phyloP scores from a whole-genome alignment of 177 flowering plant genomes.

The Vitis hybrid region DNA sequence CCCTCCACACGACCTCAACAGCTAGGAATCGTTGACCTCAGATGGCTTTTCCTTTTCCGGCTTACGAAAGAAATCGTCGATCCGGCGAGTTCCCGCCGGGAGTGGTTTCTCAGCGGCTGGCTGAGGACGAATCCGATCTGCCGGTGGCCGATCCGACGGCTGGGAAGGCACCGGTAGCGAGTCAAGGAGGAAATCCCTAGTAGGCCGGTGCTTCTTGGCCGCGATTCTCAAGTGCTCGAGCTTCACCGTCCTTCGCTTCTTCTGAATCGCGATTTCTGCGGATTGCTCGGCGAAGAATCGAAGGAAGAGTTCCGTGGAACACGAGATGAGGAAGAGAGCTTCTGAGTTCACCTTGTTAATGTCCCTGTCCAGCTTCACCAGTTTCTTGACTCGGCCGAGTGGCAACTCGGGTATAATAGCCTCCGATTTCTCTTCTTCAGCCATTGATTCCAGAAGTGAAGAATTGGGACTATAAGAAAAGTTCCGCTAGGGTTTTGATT shows the following conservation, averaged over 20 bases:
- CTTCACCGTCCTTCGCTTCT: conserved; percentile 73
- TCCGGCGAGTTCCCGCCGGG: conserved; percentile 60
- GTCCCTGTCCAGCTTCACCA: conserved; percentile 76
- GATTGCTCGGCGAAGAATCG: conserved; percentile 73
- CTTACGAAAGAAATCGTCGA: conserved; percentile 67
- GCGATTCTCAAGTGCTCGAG: conserved; percentile 66
- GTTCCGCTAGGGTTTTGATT: background rate
- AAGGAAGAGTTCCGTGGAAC: conserved; percentile 73
- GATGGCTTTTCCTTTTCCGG: conserved; percentile 16
- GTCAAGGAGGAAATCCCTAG: conserved; percentile 78
- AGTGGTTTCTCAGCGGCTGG: conserved; percentile 32
- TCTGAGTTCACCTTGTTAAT: conserved; percentile 74
- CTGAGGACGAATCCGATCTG: conserved; percentile 19
- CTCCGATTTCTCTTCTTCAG: conserved; percentile 35
- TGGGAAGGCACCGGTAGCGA: conserved; percentile 55
- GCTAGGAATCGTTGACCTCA: conserved; percentile 18
- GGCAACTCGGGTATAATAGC: conserved; percentile 50
- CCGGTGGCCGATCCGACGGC: conserved; percentile 25
- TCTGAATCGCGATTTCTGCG: conserved; percentile 47
- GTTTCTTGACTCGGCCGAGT: conserved; percentile 61
- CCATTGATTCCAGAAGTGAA: conserved; percentile 20
- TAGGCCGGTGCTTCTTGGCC: conserved; percentile 68
- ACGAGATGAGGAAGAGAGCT: conserved; percentile 61
- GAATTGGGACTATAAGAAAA: background rate
- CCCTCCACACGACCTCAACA: background rate